Evolutionary conservation across 1,284 basidiomycete genomes (phyloP).

Genomic region (Stygiomarasmius scandens): DNA sequence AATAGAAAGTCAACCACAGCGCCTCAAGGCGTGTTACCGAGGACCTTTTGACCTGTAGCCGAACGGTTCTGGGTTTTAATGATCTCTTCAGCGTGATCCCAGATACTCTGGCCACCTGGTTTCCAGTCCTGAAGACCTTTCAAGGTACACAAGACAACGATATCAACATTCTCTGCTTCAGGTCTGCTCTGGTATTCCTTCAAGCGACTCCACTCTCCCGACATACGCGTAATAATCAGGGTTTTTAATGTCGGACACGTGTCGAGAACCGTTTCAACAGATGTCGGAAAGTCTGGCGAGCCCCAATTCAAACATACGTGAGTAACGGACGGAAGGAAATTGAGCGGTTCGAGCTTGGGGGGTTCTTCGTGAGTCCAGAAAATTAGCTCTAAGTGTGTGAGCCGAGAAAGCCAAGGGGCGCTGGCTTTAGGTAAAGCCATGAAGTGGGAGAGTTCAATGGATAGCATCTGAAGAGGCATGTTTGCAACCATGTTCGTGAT

Average conservation of each 20-base stretch:
- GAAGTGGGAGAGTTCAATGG: conserved; percentile 11
- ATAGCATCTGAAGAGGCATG: conserved; percentile 5
- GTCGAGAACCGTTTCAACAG: conserved; percentile 5
- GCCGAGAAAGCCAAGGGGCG: conserved; percentile 5
- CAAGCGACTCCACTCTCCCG: conserved; percentile 4
- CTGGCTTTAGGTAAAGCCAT: conserved; percentile 3
- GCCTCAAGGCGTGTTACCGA: neutral
- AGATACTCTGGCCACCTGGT: conserved; percentile 11
- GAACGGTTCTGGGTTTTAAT: neutral
- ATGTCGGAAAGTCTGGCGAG: conserved; percentile 1
- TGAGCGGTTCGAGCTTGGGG: neutral
- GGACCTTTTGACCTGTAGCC: neutral
- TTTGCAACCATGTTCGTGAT: conserved; percentile 1
- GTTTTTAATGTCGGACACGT: conserved; percentile 10
- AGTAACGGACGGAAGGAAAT: conserved; percentile 2
- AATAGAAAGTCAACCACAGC: no score
- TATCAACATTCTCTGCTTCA: conserved; percentile 7
- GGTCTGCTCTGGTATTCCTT: conserved; percentile 4
- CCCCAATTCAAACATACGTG: conserved; percentile 13
- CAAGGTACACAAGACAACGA: conserved; percentile 6
- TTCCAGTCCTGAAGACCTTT: conserved; percentile 13
- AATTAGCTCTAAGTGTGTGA: conserved; percentile 12
- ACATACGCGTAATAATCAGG: conserved; percentile 4
- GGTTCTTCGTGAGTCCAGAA: conserved; percentile 7
- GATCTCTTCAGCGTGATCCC: conserved; percentile 8